Evolutionary conservation across 208 protist genomes (phyloP).

Genomic region (Vickermania ingenoplastis): DNA sequence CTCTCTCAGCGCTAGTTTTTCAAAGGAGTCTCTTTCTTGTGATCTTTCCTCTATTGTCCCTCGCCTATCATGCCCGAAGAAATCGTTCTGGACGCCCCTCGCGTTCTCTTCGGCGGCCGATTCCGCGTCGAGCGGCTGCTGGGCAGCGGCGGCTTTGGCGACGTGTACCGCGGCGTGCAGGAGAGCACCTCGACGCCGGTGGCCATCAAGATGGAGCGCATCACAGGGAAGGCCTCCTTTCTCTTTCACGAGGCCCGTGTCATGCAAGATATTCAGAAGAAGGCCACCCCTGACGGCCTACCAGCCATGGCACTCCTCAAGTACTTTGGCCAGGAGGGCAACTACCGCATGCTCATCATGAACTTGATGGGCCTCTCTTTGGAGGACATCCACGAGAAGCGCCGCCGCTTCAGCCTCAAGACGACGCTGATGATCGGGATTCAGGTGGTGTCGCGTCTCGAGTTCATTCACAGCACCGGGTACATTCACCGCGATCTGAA

Average conservation of each 20-base stretch:
- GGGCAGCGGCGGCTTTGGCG: conserved; percentile 96
- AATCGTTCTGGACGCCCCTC: conserved; percentile 1
- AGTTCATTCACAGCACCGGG: conserved; percentile 93
- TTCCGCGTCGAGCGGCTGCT: conserved; percentile 65
- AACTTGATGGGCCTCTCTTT: conserved; percentile 95
- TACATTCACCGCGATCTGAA: conserved; percentile 96
- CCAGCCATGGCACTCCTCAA: conserved; percentile 91
- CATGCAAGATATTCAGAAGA: conserved; percentile 63
- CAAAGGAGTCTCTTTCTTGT: not conserved
- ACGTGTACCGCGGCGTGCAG: conserved; percentile 89
- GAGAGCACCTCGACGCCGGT: conserved; percentile 18
- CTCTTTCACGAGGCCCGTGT: conserved; percentile 96
- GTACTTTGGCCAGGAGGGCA: conserved; percentile 94
- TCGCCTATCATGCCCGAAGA: not conserved
- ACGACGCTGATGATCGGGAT: conserved; percentile 97
- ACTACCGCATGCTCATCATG: conserved; percentile 98
- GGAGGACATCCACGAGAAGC: conserved; percentile 86
- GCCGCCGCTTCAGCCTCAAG: conserved; percentile 92
- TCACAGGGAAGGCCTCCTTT: conserved; percentile 82
- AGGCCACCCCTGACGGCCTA: conserved; percentile 10
- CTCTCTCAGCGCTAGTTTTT: no score
- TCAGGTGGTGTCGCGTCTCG: conserved; percentile 94
- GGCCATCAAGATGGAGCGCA: conserved; percentile 46
- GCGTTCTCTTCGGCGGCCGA: conserved; percentile 30
- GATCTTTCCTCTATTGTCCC: conserved; percentile 8